Conservation (phyloP, 495 filamentous ascomycete genomes). For the Viridothelium virens region DNA sequence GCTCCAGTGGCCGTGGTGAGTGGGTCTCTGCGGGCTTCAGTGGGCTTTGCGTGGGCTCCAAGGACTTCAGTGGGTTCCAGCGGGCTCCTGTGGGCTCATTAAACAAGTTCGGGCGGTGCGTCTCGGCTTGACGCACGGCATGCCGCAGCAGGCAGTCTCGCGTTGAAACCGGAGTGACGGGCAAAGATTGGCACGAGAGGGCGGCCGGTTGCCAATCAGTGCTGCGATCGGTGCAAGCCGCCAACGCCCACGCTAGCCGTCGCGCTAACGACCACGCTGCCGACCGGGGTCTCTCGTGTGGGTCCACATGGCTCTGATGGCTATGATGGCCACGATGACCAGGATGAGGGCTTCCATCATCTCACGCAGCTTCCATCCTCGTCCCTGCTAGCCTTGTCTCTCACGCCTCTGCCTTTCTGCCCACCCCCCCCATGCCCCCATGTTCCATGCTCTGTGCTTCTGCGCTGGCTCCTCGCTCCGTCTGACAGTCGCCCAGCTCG, state of each 20-base stretch:
- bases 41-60: too few relatives aligned
- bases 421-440: neutral
- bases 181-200: too few relatives aligned
- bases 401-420: neutral
- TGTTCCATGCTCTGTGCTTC: too few relatives aligned
- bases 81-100: neutral
- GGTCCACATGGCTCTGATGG: neutral
- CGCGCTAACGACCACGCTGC: neutral
- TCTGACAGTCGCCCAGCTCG: constrained; percentile 2
- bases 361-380: constrained; percentile 9
- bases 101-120: neutral
- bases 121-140: constrained; percentile 12
- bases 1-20: too few relatives aligned
- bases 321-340: too few relatives aligned
- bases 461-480: neutral
- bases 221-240: neutral
- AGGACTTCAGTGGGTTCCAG: too few relatives aligned
- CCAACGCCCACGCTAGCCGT: constrained; percentile 5
- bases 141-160: constrained; percentile 8
- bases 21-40: too few relatives aligned
- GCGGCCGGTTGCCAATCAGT: neutral
- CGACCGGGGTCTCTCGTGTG: constrained; percentile 8
- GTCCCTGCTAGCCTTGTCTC: neutral
- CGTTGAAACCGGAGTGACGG: neutral
- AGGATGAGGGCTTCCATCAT: neutral